These are phyloP conservation scores for Pythium aristosporum DNA, from an alignment of 352 stramenopile species.

Conservation along the genomic window DNA sequence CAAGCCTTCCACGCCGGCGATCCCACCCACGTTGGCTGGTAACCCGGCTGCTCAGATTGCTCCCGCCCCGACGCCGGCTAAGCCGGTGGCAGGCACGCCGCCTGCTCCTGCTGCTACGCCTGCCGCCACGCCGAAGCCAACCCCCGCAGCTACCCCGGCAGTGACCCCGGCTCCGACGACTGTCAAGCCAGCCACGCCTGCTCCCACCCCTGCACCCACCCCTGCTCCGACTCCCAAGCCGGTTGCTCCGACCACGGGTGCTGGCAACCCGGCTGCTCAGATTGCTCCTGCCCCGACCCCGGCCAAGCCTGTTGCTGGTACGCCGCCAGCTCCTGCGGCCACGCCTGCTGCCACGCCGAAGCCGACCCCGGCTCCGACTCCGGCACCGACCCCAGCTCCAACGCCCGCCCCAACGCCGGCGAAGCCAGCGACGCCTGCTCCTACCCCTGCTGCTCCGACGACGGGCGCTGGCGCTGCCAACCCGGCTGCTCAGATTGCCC, in stretches of 20 bases:
- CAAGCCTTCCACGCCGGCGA: no score
- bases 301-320: background rate
- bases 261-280: conserved; percentile 1
- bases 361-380: background rate
- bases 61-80: background rate
- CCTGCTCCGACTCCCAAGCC: background rate
- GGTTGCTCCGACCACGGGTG: background rate
- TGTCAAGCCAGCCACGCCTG: background rate
- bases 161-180: background rate
- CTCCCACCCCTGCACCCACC: background rate
- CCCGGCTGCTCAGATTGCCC: conserved; percentile 3
- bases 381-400: background rate
- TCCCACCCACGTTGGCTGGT: no score
- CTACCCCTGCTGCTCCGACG: background rate
- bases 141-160: no score
- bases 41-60: conserved; percentile 7
- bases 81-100: background rate
- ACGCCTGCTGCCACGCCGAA: background rate
- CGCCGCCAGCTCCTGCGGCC: background rate
- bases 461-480: background rate
- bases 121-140: background rate
- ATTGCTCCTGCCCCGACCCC: background rate
- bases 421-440: background rate
- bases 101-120: background rate
- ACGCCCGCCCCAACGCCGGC: background rate